Evolutionary conservation across 768 basidiomycete species (phyloP).

Genomic region (Amanita polypyramis): DNA sequence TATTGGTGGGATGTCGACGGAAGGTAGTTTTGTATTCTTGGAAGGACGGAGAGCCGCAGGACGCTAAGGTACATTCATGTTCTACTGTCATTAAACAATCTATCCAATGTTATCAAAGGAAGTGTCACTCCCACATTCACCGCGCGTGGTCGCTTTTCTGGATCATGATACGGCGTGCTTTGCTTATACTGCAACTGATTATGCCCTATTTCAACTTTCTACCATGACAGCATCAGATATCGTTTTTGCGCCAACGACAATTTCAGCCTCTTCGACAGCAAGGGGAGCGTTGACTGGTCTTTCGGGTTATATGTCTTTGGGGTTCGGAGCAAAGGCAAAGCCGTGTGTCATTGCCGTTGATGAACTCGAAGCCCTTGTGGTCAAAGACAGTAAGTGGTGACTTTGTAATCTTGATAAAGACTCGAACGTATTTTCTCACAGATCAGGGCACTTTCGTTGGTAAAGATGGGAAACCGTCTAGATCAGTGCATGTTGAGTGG

Average conservation of each 20-base stretch:
- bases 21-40: slow-evolving; percentile 80
- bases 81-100: not conserved
- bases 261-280: slow-evolving; percentile 34
- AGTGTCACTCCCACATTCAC: slow-evolving; percentile 75
- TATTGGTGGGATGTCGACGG: slow-evolving; percentile 79
- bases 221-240: slow-evolving; percentile 50
- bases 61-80: slow-evolving; percentile 41
- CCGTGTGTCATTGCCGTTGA: slow-evolving; percentile 45
- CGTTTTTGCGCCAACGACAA: slow-evolving; percentile 30
- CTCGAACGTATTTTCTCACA: slow-evolving; percentile 17
- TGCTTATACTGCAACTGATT: slow-evolving; percentile 72
- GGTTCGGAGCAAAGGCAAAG: slow-evolving; percentile 65
- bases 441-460: slow-evolving; percentile 64
- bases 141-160: slow-evolving; percentile 75
- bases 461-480: slow-evolving; percentile 42
- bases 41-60: slow-evolving; percentile 76
- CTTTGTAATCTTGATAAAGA: not conserved
- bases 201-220: slow-evolving; percentile 61
- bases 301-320: slow-evolving; percentile 79
- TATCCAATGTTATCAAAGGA: slow-evolving; percentile 43
- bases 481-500: slow-evolving; percentile 52
- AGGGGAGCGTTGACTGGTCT: slow-evolving; percentile 75
- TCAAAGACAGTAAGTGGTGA: slow-evolving; percentile 61
- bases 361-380: slow-evolving; percentile 57
- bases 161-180: slow-evolving; percentile 52